These are phyloP conservation scores for Candida ulmi DNA, from an alignment of 805 yeast species.

Conservation along the genomic window DNA sequence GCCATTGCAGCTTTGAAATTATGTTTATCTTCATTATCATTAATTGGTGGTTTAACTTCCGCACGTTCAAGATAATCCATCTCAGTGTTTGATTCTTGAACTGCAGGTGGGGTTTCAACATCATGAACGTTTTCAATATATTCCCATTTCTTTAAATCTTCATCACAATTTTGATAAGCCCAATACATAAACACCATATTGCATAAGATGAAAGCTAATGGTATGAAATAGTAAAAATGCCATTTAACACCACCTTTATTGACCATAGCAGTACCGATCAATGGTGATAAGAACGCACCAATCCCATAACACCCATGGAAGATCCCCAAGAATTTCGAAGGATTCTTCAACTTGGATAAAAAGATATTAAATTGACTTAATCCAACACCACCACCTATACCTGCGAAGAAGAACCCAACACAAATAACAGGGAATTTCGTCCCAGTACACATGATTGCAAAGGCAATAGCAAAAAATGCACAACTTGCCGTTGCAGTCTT, in stretches of 20 bases:
- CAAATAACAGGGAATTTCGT: slow-evolving; percentile 43
- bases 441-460: slow-evolving; percentile 41
- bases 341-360: slow-evolving; percentile 34
- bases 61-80: slow-evolving; percentile 1
- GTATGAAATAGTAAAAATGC: slow-evolving; percentile 50
- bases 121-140: slow-evolving; percentile 8
- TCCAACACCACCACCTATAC: slow-evolving; percentile 46
- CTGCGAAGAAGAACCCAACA: slow-evolving; percentile 51
- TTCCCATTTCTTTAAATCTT: slow-evolving; percentile 28
- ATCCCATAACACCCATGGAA: slow-evolving; percentile 60
- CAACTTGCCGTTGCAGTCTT: slow-evolving; percentile 36
- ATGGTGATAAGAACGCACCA: slow-evolving; percentile 60
- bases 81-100: background rate
- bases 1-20: slow-evolving; percentile 34
- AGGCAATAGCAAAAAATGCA: slow-evolving; percentile 33
- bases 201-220: slow-evolving; percentile 35
- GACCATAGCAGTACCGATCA: slow-evolving; percentile 51
- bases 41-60: background rate
- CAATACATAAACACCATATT: slow-evolving; percentile 29
- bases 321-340: slow-evolving; percentile 44
- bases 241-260: slow-evolving; percentile 45
- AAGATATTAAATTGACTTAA: slow-evolving; percentile 49
- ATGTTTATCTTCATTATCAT: slow-evolving; percentile 11
- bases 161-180: slow-evolving; percentile 42
- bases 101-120: background rate